These are phyloP conservation scores for Rhodotorula sp. DNA, from an alignment of 1,284 basidiomycete genomes.

Conservation along the genomic window DNA sequence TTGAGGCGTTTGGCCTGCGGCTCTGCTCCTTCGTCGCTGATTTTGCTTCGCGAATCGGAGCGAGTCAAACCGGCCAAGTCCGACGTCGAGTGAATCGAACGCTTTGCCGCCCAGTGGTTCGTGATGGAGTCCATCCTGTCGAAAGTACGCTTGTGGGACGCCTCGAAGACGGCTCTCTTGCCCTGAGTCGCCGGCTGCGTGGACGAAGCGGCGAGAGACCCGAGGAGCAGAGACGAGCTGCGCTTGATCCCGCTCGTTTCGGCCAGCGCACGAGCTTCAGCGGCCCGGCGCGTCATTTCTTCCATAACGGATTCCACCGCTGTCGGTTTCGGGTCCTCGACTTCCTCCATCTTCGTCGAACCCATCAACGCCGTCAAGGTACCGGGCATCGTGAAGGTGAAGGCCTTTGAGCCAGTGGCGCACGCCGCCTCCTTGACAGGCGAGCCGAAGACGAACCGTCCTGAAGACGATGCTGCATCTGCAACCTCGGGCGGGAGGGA, in stretches of 20 bases:
- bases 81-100: constrained; percentile 3
- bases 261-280: not conserved
- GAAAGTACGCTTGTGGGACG: constrained; percentile 18
- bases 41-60: constrained; percentile 3
- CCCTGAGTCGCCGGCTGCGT: not conserved
- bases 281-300: constrained; percentile 28
- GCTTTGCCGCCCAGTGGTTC: constrained; percentile 29
- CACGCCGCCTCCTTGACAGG: not conserved
- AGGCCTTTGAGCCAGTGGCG: not conserved
- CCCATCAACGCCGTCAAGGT: constrained; percentile 3
- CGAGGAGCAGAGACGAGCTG: not conserved
- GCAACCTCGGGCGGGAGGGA: no score
- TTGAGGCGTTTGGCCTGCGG: constrained; percentile 9
- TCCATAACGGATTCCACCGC: constrained; percentile 16
- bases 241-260: not conserved
- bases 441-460: constrained; percentile 26
- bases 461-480: no score
- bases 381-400: constrained; percentile 26
- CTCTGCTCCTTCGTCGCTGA: not conserved
- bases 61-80: constrained; percentile 5
- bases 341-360: not conserved
- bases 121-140: constrained; percentile 32
- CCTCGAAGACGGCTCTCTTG: constrained; percentile 21
- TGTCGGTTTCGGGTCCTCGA: not conserved
- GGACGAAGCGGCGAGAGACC: not conserved